These are phyloP conservation scores for Sporothrix brasiliensis DNA, from an alignment of 2,329 filamentous ascomycete species.

Conservation along the genomic window DNA sequence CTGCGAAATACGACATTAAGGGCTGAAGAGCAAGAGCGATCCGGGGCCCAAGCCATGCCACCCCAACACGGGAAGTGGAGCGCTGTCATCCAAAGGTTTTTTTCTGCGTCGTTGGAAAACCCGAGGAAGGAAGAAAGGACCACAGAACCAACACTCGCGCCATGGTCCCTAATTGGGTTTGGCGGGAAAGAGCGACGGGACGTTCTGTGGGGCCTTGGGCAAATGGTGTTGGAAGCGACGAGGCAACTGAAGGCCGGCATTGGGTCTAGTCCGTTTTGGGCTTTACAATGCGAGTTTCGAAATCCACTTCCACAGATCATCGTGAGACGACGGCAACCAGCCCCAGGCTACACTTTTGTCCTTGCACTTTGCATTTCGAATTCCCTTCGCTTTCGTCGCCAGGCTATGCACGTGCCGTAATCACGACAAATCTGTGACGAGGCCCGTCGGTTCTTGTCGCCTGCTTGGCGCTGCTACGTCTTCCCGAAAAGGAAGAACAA, in stretches of 20 bases:
- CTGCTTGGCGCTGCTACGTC: background rate
- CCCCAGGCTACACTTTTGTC: background rate
- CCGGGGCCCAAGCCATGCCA: background rate
- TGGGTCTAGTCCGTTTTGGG: background rate
- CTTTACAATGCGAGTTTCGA: slow-evolving; percentile 17
- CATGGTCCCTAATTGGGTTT: slow-evolving; percentile 6
- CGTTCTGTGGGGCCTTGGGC: background rate
- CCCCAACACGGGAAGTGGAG: background rate
- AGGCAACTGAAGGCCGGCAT: background rate
- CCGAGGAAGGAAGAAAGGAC: no score
- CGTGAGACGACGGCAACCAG: background rate
- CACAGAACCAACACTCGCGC: background rate
- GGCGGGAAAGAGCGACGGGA: background rate
- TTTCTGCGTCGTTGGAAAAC: no score
- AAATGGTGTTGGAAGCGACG: background rate
- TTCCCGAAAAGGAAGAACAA: background rate
- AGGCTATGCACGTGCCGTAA: slow-evolving; percentile 1
- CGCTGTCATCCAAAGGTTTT: background rate
- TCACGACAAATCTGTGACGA: slow-evolving; percentile 12
- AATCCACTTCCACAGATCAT: background rate
- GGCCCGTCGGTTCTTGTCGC: background rate
- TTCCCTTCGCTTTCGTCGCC: background rate
- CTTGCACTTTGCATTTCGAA: no score
- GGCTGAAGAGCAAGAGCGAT: background rate
- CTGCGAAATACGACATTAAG: background rate